Evolutionary conservation across 805 yeast species (phyloP), one percentile per base, ranked within the genome.

Genomic region (Yarrowia sp.): DNA sequence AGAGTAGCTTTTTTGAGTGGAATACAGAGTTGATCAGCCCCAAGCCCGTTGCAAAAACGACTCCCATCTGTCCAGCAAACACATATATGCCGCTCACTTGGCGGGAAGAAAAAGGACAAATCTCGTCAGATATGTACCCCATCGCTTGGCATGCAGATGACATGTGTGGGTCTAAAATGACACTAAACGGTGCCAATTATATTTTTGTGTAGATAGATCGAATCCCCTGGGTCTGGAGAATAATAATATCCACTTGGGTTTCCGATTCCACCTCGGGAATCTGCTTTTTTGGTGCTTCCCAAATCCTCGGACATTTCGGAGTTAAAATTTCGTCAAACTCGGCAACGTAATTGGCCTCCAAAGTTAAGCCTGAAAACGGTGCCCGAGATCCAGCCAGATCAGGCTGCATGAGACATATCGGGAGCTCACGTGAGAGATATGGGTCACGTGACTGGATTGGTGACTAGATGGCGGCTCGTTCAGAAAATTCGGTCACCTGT

Each of bases 131-230:
- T 36, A 48, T 48, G 54, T 48, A 48, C 54, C 54, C 54, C 54
- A 48, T 48, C 54, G 54, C 54, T 48, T 48, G 54, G 54, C 54
- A 16, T 48, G 54, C 54, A 48, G 54, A 32, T 26, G 21, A 5
- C 54, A 48, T 48, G 54, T 48, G 54, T 30, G 32, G 28, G 26
- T 19, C 38, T 21, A 24, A 28, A 3, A 4, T 17, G n/a, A 3
- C 36, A 36, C 22, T 28, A 28, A 24, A 17, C 21, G 3, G 28
- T 4, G 6, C 19, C 17, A 16, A 43, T 5, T 7, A 8, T 7
- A 7, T 1, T 5, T 12, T 7, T 24, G 3, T 16, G n/a, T n/a
- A n/a, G n/a, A n/a, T n/a, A n/a, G n/a, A n/a, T n/a, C n/a, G 46
- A 21, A 22, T 21, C 28, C 17, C 30, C n/a, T 4, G 17, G 6